Evolutionary conservation across 116 monocot species (phyloP), one percentile per base, ranked within the genome.

Genomic region (Posidonia oceanica): DNA sequence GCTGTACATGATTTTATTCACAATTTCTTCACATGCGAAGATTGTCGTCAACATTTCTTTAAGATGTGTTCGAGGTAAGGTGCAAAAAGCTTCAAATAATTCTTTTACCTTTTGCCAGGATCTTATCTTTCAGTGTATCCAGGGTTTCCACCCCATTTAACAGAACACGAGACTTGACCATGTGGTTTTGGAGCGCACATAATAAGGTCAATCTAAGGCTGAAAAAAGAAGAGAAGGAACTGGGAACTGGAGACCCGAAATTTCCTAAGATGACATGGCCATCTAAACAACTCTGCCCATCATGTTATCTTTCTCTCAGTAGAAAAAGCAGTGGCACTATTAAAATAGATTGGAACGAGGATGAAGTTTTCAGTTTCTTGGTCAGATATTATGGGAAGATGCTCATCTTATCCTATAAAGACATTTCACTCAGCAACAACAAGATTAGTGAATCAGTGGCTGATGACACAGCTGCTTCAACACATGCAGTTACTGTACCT

Each of bases 141-240:
- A 97, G 92, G 67, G 87, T 83, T n/a, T 68, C 79, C 4, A 64
- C 56, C 41, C 97, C 87, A 51, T 80, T 92, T 17, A 85, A 89
- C 65, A 77, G 83, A 59, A 82, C 92, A 39, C 87, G 78, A 4
- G 83, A 75, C 4, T 73, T 92, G 14, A 69, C 72, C 48, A 82
- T 97, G 8, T 97, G 92, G 97, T 52, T 97, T n/a, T 97, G 97
- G 97, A 78, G 76, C 14, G 44, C 97, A 6, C 97, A 97, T 64
- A 92, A 97, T 72, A 80, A 76, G 74, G 97, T 97, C 40, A 97
- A 97, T 51, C 82, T 85, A 66, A 86, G 97, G 70, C 75, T 97
- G n/a, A 85, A 80, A 80, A 85, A 79, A 82, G 89, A 78, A 75
- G 97, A 97, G 74, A 85, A 85, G n/a, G 78, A 17, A 10, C 69